Conservation (phyloP, 176 grass and related monocot species). For the Carex cristatella region DNA sequence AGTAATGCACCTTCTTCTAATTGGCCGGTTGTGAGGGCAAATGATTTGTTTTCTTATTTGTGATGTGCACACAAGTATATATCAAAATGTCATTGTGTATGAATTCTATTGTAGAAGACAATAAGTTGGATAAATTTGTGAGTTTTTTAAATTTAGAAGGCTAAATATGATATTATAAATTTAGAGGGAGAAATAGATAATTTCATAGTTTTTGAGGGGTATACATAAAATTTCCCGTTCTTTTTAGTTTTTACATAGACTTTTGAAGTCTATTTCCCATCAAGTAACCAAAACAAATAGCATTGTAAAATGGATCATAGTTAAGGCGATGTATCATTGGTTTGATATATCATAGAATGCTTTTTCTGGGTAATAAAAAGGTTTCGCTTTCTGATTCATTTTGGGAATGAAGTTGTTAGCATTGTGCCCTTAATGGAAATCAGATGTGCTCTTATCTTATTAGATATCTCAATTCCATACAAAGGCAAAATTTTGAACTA, state of each 20-base stretch:
- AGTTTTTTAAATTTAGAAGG: too few species aligned
- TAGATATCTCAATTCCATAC: not conserved
- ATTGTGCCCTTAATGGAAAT: not conserved
- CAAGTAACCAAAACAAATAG: not conserved
- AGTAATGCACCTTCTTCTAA: too few species aligned
- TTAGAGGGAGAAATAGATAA: too few species aligned
- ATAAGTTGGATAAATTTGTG: too few species aligned
- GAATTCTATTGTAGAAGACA: too few species aligned
- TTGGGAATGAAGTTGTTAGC: not conserved
- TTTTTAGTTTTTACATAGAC: not conserved
- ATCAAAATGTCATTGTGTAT: too few species aligned
- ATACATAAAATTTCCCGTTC: too few species aligned
- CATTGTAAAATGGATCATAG: not conserved
- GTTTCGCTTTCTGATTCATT: not conserved
- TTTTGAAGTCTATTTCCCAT: not conserved
- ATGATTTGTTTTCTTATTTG: too few species aligned
- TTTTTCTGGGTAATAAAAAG: not conserved
- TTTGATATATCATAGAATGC: not conserved
- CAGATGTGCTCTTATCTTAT: not conserved
- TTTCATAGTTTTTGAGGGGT: too few species aligned
- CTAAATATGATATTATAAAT: too few species aligned
- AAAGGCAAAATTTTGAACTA: not conserved
- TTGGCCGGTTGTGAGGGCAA: too few species aligned
- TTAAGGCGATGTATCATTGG: not conserved
- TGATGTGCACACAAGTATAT: too few species aligned